phyloP scores from a whole-genome alignment of 2,329 filamentous ascomycete species.

The Aaosphaeria arxii region DNA sequence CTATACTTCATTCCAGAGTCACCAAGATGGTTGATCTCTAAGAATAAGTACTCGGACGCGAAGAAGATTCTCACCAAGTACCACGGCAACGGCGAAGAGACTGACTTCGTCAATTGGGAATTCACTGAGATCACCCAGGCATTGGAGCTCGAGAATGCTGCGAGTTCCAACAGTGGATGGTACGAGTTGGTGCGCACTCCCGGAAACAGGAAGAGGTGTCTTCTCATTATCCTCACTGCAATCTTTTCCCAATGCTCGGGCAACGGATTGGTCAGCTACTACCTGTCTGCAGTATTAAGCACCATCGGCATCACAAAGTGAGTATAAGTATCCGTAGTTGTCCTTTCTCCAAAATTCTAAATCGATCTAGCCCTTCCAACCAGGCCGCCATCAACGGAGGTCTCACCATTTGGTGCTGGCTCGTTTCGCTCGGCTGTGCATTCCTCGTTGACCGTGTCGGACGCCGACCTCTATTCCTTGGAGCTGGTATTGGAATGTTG shows the following conservation, averaged over 20 bases:
- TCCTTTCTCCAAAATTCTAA: too few relatives aligned
- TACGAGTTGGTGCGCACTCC: background rate
- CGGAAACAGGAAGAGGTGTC: conserved; percentile 15
- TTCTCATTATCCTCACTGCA: conserved; percentile 31
- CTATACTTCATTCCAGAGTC: background rate
- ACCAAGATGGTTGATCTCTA: conserved; percentile 59
- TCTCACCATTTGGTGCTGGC: conserved; percentile 40
- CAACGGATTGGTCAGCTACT: conserved; percentile 36
- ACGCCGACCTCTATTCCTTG: conserved; percentile 42
- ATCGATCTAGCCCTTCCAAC: conserved; percentile 6
- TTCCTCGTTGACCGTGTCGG: conserved; percentile 41
- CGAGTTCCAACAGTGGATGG: background rate
- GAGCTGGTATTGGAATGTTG: conserved; percentile 38
- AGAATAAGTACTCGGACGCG: conserved; percentile 62
- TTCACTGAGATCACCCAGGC: conserved; percentile 48
- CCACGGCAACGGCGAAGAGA: conserved; percentile 59
- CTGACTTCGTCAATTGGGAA: conserved; percentile 61
- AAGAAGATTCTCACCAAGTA: conserved; percentile 60
- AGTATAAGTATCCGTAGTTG: background rate
- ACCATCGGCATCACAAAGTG: conserved; percentile 34
- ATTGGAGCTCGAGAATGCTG: background rate
- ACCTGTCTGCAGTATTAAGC: conserved; percentile 34
- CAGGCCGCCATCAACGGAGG: conserved; percentile 38
- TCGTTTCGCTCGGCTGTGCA: conserved; percentile 33
- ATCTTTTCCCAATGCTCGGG: conserved; percentile 37